Evolutionary conservation across 768 basidiomycete species (phyloP).

Genomic region (Kwoniella mangroviensis): DNA sequence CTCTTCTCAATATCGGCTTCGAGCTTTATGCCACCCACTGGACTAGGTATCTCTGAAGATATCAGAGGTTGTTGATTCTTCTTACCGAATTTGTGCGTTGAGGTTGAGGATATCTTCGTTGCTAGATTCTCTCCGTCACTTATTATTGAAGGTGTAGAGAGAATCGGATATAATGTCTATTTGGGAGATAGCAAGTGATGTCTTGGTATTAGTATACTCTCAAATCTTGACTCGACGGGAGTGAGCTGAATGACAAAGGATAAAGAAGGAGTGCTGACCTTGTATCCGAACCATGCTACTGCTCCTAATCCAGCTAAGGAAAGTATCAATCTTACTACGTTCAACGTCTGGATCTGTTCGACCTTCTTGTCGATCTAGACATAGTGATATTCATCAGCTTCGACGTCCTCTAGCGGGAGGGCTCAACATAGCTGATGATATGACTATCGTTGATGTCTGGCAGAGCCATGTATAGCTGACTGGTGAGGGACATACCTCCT

Average conservation of each 20-base stretch:
- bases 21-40: slow-evolving; percentile 15
- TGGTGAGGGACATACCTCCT: slow-evolving; percentile 5
- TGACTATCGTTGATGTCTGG: too few relatives aligned
- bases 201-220: too few relatives aligned
- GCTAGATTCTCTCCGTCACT: not conserved
- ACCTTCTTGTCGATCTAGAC: slow-evolving; percentile 19
- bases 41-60: slow-evolving; percentile 13
- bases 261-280: slow-evolving; percentile 8
- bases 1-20: slow-evolving; percentile 28
- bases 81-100: slow-evolving; percentile 21
- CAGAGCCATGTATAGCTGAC: not conserved
- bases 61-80: slow-evolving; percentile 5
- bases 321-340: slow-evolving; percentile 12
- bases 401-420: too few relatives aligned
- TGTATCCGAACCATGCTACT: slow-evolving; percentile 26
- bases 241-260: not conserved
- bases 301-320: slow-evolving; percentile 15
- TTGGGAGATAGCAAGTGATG: too few relatives aligned
- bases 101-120: not conserved
- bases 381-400: too few relatives aligned
- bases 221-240: too few relatives aligned
- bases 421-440: too few relatives aligned
- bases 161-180: slow-evolving; percentile 19
- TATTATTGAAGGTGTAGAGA: not conserved
- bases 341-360: slow-evolving; percentile 8